These are phyloP conservation scores for Verticillium klebahnii DNA, from an alignment of 2,329 filamentous ascomycete species.

Conservation along the genomic window DNA sequence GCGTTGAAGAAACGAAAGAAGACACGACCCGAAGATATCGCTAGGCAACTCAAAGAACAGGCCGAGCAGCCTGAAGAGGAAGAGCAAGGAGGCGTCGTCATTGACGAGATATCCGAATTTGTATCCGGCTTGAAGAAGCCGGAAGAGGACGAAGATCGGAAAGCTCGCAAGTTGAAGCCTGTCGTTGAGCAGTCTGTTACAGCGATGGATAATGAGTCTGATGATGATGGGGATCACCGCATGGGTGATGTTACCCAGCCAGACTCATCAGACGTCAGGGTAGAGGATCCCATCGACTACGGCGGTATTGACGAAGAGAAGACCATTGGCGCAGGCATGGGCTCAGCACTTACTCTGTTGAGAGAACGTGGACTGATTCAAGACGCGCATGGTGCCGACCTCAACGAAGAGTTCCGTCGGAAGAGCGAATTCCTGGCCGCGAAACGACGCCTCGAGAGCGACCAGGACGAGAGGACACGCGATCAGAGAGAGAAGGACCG, in stretches of 20 bases:
- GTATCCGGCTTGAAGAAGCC: constrained; percentile 78
- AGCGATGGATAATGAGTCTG: constrained; percentile 38
- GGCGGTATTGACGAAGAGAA: constrained; percentile 84
- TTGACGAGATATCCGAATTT: constrained; percentile 94
- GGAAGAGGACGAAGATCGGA: constrained; percentile 50
- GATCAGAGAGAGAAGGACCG: constrained; percentile 86
- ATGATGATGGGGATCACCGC: constrained; percentile 27
- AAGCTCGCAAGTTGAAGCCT: constrained; percentile 38
- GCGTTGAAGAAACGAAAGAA: constrained; percentile 92
- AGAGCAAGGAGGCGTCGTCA: constrained; percentile 63
- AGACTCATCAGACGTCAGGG: constrained; percentile 29
- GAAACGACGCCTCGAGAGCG: constrained; percentile 65
- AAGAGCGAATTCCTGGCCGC: constrained; percentile 76
- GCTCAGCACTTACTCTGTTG: constrained; percentile 75
- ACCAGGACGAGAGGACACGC: constrained; percentile 75
- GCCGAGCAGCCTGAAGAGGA: constrained; percentile 45
- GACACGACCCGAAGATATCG: constrained; percentile 79
- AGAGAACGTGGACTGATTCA: constrained; percentile 80
- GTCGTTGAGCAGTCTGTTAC: constrained; percentile 34
- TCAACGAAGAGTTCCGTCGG: constrained; percentile 64
- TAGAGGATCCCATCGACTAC: constrained; percentile 49
- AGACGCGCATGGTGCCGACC: constrained; percentile 54
- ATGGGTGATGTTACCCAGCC: constrained; percentile 18
- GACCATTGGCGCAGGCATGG: constrained; percentile 72
- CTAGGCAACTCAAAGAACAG: constrained; percentile 69